Evolutionary conservation across 23 red algal species (phyloP), one percentile per base, ranked within the genome.

Genomic region (Gracilaria gracilis): DNA sequence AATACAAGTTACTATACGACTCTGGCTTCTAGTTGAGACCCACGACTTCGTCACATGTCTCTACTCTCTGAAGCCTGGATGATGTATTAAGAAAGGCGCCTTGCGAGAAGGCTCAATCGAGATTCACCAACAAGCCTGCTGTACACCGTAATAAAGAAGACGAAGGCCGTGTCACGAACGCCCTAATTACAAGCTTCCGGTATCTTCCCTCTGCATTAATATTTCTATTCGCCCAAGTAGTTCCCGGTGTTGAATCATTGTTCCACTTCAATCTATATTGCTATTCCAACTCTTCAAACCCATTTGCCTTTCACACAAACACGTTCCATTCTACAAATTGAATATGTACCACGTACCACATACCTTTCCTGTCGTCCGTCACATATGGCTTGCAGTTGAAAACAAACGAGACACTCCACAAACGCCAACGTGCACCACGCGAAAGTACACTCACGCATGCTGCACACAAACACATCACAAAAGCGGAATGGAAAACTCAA

Each of bases 241-340:
- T 36, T 19, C 64, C 0, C 9, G 8, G 13, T 32, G 4, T 37
- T 9, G 16, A 55, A 19, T 20, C 16, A 2, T 55, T 69, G 64
- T 69, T 69, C 64, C 64, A 69, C 64, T 69, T 69, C 64, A 36
- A 69, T 69, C 64, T 62, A 62, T 62, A 62, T 62, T 62, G 21
- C 6, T 2, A 29, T 62, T 62, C 59, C 59, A 62, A 62, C 59
- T 58, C 14, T 62, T 29, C 21, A 19, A 62, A 29, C 24, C 13
- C 59, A 62, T 62, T 62, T 62, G 59, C 32, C 11, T 69, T 36
- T 37, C 64, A 69, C 64, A 69, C 27, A 69, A 23, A 36, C 17
- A 5, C 33, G 64, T 69, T 69, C 64, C 64, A 69, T 69, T 15
- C 29, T 34, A 69, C 64, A 21, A 65, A 2, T 9, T 69, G 3